Base-by-base conservation (phyloP, 1,284 basidiomycete species). In the Sutorius eximius region DNA sequence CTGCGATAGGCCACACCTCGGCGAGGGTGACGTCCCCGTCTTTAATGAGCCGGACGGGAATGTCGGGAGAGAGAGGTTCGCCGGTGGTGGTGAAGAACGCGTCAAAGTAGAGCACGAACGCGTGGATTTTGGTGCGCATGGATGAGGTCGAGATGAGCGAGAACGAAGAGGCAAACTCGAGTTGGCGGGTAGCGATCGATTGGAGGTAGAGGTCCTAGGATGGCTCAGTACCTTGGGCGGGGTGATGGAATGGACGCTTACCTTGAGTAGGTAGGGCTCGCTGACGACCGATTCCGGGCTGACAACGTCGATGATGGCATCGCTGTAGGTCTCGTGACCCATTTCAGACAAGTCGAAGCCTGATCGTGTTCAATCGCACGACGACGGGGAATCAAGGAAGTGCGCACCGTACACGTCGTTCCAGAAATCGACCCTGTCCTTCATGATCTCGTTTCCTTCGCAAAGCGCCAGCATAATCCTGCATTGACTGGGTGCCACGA, bases 71-170 rank as follows among this genome's bases (percentile, higher is more conserved):
- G 5, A 90, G 72, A 7, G 82, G 82, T 32, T 74, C 74, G 10
- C 85, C 82, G 33, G 79, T 77, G 4, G 79, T 71, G 2, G 86
- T 86, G 79, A 98, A 97, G 79, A 94, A 96, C n/a, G n/a, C 0
- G 73, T 98, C 95, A 66, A 98, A 98, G 75, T 95, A 95, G 16
- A 94, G 84, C 27, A 96, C 78, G 73, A 98, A 86, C 4, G 92
- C 83, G 65, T 88, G 86, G 45, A 94, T 80, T 62, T 86, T 89
- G 3, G 79, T 83, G 24, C 82, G 77, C 52, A 79, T 77, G 22
- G 78, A 74, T 2, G 82, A 75, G 2, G 80, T 88, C 6, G 86
- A 82, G 27, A 73, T 69, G 34, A 97, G 79, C 2, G 75, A 79
- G 74, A 97, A 97, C 0, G 85, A 69, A 0, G 89, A 82, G 11